Evolutionary conservation across 106 monocot genomes (phyloP).

Genomic region (Posidonia australis): DNA sequence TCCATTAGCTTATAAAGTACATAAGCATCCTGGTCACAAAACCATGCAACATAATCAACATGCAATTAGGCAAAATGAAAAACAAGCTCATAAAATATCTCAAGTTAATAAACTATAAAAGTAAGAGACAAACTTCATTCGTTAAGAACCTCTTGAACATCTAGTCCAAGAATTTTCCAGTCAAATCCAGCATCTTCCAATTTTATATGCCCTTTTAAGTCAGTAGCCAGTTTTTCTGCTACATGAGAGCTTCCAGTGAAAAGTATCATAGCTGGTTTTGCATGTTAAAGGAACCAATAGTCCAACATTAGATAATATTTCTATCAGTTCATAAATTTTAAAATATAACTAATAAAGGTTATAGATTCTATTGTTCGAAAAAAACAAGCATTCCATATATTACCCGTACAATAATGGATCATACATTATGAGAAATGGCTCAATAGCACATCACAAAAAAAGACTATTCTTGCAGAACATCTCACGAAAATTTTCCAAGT

Average conservation of each 20-base stretch:
- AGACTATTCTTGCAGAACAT: too few species aligned
- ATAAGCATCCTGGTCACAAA: constrained; percentile 99
- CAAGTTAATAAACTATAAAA: background rate
- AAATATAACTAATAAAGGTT: too few species aligned
- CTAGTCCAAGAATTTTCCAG: constrained; percentile 98
- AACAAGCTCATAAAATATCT: background rate
- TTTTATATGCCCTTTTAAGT: constrained; percentile 75
- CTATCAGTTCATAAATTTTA: too few species aligned
- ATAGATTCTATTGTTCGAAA: too few species aligned
- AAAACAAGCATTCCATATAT: too few species aligned
- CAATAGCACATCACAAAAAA: too few species aligned
- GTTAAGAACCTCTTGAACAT: constrained; percentile 67
- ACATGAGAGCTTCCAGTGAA: constrained; percentile 95
- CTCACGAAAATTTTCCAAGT: too few species aligned
- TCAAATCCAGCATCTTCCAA: constrained; percentile 99
- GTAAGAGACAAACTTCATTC: background rate
- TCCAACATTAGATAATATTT: background rate
- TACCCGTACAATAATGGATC: too few species aligned
- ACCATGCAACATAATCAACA: constrained; percentile 98
- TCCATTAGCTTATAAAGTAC: too few species aligned
- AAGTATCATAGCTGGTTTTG: constrained; percentile 79
- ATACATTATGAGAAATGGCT: too few species aligned
- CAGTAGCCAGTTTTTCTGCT: constrained; percentile 78
- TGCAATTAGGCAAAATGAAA: constrained; percentile 10
- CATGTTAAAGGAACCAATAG: constrained; percentile 25